Evolutionary conservation across 371 early-diverging fungal species (phyloP).

Genomic region (Rhizomucor pusillus): DNA sequence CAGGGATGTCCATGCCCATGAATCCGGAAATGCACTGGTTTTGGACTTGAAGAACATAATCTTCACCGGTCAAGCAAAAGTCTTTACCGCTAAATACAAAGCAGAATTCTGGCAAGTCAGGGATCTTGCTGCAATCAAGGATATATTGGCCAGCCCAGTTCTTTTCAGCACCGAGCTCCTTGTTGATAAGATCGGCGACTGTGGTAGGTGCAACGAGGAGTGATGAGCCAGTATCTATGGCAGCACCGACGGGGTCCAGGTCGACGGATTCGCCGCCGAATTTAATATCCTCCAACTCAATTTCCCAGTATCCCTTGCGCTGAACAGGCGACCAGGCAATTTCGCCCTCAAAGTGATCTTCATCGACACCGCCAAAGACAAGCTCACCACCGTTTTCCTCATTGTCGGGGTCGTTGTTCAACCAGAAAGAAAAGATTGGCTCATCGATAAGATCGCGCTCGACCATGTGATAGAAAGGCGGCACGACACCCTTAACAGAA

Average conservation of each 20-base stretch:
- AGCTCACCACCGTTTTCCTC: slow-evolving; percentile 75
- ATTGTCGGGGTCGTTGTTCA: slow-evolving; percentile 52
- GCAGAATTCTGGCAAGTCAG: slow-evolving; percentile 67
- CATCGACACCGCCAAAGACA: slow-evolving; percentile 79
- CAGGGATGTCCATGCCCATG: slow-evolving; percentile 86
- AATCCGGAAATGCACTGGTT: slow-evolving; percentile 90
- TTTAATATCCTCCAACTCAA: slow-evolving; percentile 67
- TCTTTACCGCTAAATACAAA: slow-evolving; percentile 71
- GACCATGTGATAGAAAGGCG: slow-evolving; percentile 92
- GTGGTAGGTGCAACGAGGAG: slow-evolving; percentile 72
- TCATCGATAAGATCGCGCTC: slow-evolving; percentile 69
- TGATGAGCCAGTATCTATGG: slow-evolving; percentile 82
- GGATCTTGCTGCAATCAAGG: slow-evolving; percentile 73
- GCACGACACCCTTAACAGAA: slow-evolving; percentile 80
- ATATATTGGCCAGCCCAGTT: slow-evolving; percentile 83
- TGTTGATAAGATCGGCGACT: slow-evolving; percentile 82
- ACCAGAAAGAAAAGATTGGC: slow-evolving; percentile 83
- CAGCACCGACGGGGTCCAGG: slow-evolving; percentile 59
- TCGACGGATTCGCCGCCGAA: slow-evolving; percentile 69
- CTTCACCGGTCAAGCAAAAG: slow-evolving; percentile 45
- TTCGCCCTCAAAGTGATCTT: slow-evolving; percentile 67
- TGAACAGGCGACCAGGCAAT: slow-evolving; percentile 77
- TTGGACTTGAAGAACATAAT: slow-evolving; percentile 80
- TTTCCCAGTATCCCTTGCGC: slow-evolving; percentile 94
- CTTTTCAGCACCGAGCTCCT: slow-evolving; percentile 83